phyloP scores from a whole-genome alignment of 495 filamentous ascomycete genomes.

The Xylaria nigripes region DNA sequence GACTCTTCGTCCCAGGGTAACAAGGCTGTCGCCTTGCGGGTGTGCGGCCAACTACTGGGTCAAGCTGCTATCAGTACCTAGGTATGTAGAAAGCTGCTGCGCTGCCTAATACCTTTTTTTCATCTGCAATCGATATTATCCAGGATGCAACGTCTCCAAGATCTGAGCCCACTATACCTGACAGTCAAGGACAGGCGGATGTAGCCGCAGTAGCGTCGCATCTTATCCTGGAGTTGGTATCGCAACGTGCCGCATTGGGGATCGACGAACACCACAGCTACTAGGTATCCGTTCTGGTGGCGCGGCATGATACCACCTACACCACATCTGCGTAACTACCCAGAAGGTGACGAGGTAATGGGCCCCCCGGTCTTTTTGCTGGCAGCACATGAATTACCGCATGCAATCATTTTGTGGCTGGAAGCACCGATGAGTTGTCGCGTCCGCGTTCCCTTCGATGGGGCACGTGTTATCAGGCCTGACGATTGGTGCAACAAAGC shows the following conservation, averaged over 20 bases:
- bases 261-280: slow-evolving; percentile 8
- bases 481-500: neutral
- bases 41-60: neutral
- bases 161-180: slow-evolving; percentile 1
- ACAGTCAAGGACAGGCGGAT: neutral
- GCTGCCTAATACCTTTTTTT: neutral
- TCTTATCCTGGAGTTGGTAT: neutral
- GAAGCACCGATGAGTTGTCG: slow-evolving; percentile 7
- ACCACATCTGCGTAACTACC: neutral
- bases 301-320: neutral
- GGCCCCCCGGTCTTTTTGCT: slow-evolving; percentile 1
- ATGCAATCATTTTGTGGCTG: slow-evolving; percentile 1
- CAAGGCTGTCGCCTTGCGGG: neutral
- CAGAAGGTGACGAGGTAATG: neutral
- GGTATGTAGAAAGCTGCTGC: too few relatives aligned
- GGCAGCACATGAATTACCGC: slow-evolving; percentile 7
- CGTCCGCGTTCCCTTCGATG: neutral
- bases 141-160: neutral
- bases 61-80: too few relatives aligned
- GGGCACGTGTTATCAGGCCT: slow-evolving; percentile 2
- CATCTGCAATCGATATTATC: neutral
- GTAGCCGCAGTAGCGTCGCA: slow-evolving; percentile 1
- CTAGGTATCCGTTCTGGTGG: slow-evolving; percentile 4
- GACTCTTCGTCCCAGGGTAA: neutral
- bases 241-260: slow-evolving; percentile 1